phyloP scores from a whole-genome alignment of 371 early-diverging fungal species.

The Mucor sp. region DNA sequence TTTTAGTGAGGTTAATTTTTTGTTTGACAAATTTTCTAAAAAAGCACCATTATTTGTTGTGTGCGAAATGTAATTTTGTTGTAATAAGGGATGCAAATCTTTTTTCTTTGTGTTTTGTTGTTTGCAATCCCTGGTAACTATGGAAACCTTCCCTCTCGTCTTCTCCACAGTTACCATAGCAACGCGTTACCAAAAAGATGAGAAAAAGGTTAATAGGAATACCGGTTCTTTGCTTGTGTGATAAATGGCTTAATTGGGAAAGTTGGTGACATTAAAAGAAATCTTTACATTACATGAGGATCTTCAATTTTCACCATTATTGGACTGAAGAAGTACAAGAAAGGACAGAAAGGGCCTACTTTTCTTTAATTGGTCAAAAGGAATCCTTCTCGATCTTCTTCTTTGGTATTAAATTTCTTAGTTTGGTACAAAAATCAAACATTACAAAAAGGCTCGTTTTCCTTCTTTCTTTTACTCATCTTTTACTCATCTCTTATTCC shows the following conservation, averaged over 20 bases:
- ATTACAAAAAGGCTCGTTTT: conserved; percentile 3
- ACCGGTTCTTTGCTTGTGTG: not conserved
- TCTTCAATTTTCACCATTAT: conserved; percentile 13
- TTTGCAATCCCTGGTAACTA: not conserved
- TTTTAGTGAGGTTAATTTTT: not conserved
- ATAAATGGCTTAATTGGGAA: not conserved
- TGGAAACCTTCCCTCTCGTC: not conserved
- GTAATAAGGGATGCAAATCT: not conserved
- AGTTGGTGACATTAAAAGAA: conserved; percentile 1
- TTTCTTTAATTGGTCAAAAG: conserved; percentile 11
- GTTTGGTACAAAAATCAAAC: conserved; percentile 7
- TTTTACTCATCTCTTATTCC: conserved; percentile 1
- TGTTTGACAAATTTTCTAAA: conserved; percentile 3
- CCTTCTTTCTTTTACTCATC: conserved; percentile 14
- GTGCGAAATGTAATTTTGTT: not conserved
- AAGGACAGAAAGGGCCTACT: conserved; percentile 9
- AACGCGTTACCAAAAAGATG: not conserved
- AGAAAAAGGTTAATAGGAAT: not conserved
- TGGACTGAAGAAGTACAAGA: conserved; percentile 36
- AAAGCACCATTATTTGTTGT: conserved; percentile 5
- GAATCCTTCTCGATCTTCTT: conserved; percentile 35
- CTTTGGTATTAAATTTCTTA: conserved; percentile 2
- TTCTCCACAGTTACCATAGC: not conserved
- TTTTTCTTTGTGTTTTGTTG: not conserved
- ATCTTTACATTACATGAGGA: conserved; percentile 6